phyloP scores from a whole-genome alignment of 2,329 filamentous ascomycete species.

The Ceratocystis cacaofunesta region DNA sequence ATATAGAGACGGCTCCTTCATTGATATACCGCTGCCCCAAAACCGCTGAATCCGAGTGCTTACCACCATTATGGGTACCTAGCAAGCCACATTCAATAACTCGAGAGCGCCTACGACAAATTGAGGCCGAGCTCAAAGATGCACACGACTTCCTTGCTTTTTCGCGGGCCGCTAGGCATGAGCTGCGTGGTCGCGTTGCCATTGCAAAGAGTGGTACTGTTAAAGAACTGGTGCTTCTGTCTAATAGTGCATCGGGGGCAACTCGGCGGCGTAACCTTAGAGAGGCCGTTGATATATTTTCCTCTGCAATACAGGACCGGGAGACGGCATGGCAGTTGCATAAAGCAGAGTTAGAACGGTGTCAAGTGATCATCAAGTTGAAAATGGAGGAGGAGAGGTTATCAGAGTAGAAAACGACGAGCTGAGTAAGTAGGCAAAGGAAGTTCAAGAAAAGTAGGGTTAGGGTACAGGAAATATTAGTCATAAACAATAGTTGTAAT shows the following conservation, averaged over 20 bases:
- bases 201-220: not conserved
- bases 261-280: conserved; percentile 5
- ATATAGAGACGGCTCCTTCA: not conserved
- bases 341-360: conserved; percentile 1
- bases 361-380: not conserved
- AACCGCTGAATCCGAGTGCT: not conserved
- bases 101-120: not conserved
- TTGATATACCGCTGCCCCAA: not conserved
- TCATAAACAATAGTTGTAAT: not conserved
- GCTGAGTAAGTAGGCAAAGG: not conserved
- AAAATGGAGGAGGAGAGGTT: not conserved
- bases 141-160: conserved; percentile 5
- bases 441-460: not conserved
- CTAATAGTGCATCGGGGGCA: conserved; percentile 2
- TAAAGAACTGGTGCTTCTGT: not conserved
- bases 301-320: conserved; percentile 2
- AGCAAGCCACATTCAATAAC: not conserved
- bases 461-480: not conserved
- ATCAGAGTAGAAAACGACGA: not conserved
- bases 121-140: not conserved
- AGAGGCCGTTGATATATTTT: conserved; percentile 5
- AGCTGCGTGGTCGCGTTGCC: conserved; percentile 2
- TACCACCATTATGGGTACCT: not conserved
- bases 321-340: not conserved
- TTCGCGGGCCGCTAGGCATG: not conserved